These are phyloP conservation scores for Yamadazyma kanchanaburiensis DNA, from an alignment of 1,139 yeast species.

Conservation along the genomic window DNA sequence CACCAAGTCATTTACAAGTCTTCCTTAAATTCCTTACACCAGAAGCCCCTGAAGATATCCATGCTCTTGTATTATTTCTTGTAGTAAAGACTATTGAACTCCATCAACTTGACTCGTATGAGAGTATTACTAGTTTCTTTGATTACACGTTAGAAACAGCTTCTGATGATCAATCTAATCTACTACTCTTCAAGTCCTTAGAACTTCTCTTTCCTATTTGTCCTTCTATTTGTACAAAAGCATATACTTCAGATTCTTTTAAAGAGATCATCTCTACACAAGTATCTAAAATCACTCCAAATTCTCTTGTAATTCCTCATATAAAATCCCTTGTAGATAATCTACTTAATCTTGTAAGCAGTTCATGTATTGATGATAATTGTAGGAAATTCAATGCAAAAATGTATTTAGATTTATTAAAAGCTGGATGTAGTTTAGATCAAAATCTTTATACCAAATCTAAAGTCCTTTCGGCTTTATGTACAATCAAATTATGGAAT, in stretches of 20 bases:
- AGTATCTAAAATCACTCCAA: slow-evolving; percentile 7
- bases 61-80: slow-evolving; percentile 22
- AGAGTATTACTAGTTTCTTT: slow-evolving; percentile 21
- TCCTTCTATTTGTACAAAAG: slow-evolving; percentile 10
- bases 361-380: slow-evolving; percentile 35
- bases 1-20: slow-evolving; percentile 22
- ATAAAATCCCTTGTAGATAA: slow-evolving; percentile 3
- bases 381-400: slow-evolving; percentile 31
- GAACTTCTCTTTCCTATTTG: slow-evolving; percentile 12
- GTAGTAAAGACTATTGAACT: slow-evolving; percentile 22
- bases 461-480: slow-evolving; percentile 29
- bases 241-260: slow-evolving; percentile 11
- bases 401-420: slow-evolving; percentile 26
- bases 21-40: slow-evolving; percentile 21
- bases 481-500: slow-evolving; percentile 44
- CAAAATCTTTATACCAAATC: slow-evolving; percentile 15
- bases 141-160: slow-evolving; percentile 18
- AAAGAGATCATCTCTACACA: slow-evolving; percentile 6
- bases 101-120: slow-evolving; percentile 14
- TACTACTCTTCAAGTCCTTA: slow-evolving; percentile 15
- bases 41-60: slow-evolving; percentile 11
- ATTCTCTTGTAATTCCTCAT: slow-evolving; percentile 5
- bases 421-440: slow-evolving; percentile 16
- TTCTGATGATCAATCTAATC: slow-evolving; percentile 13
- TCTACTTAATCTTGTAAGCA: slow-evolving; percentile 24